phyloP scores from a whole-genome alignment of 2,329 filamentous ascomycete genomes.

The Colletotrichum sp. region DNA sequence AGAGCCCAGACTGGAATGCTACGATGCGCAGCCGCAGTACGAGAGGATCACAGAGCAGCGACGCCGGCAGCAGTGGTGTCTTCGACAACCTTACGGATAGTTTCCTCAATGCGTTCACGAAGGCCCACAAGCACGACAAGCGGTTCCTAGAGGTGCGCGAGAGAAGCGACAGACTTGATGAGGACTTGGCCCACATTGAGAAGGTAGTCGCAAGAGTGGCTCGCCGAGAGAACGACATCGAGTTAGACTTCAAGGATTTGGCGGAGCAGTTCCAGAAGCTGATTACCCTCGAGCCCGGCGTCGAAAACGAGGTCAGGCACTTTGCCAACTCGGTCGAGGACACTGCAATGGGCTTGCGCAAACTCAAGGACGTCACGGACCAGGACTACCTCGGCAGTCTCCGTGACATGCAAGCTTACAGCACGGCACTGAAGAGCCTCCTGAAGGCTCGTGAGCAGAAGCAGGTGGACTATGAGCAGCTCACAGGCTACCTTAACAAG shows the following conservation, averaged over 20 bases:
- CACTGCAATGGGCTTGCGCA: slow-evolving; percentile 77
- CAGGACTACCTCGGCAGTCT: slow-evolving; percentile 93
- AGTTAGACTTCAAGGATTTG: slow-evolving; percentile 86
- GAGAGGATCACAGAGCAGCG: slow-evolving; percentile 60
- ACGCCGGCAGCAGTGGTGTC: slow-evolving; percentile 68
- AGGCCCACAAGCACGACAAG: slow-evolving; percentile 92
- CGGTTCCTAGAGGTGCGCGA: slow-evolving; percentile 95
- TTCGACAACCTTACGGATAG: slow-evolving; percentile 96
- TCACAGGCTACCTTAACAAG: slow-evolving; percentile 95
- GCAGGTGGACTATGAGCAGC: slow-evolving; percentile 94
- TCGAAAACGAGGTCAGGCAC: slow-evolving; percentile 80
- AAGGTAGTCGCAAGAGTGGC: slow-evolving; percentile 94
- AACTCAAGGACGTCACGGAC: slow-evolving; percentile 89
- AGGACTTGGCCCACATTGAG: slow-evolving; percentile 90
- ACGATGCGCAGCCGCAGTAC: slow-evolving; percentile 83
- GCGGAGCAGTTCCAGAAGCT: slow-evolving; percentile 96
- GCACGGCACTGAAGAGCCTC: slow-evolving; percentile 82
- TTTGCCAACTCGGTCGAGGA: slow-evolving; percentile 89
- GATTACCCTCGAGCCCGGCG: slow-evolving; percentile 84
- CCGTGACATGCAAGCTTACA: slow-evolving; percentile 95
- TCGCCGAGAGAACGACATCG: slow-evolving; percentile 84
- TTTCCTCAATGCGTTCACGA: slow-evolving; percentile 96
- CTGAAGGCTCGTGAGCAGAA: slow-evolving; percentile 96
- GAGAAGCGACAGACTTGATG: slow-evolving; percentile 90
- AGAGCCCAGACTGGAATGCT: slow-evolving; percentile 94